Conservation (phyloP, 768 basidiomycete genomes). For the Sporobolomyces pararoseus region DNA sequence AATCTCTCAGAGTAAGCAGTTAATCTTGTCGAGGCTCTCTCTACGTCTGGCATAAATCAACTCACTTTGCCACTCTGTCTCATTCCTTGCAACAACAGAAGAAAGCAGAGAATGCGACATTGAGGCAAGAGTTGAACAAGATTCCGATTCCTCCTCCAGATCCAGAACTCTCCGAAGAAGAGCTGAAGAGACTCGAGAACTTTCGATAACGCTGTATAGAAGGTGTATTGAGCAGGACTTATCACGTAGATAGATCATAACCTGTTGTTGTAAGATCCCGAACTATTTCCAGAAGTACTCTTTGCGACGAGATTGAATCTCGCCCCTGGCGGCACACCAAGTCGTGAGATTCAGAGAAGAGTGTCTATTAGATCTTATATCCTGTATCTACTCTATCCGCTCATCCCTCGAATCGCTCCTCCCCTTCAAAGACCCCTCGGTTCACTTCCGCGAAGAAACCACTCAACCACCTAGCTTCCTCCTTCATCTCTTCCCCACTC, state of each 20-base stretch:
- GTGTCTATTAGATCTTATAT: no score
- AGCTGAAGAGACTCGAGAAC: neutral
- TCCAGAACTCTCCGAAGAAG: neutral
- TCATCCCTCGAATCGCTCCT: neutral
- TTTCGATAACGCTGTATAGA: no score
- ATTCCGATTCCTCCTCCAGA: constrained; percentile 16
- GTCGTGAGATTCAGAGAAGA: no score
- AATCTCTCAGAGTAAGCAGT: constrained; percentile 14
- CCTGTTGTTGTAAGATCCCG: constrained; percentile 5
- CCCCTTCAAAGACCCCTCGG: neutral
- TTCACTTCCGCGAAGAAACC: constrained; percentile 54
- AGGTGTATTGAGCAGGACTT: no score
- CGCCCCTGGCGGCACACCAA: no score
- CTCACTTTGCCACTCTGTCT: neutral
- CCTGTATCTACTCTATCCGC: neutral
- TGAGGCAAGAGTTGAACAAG: neutral
- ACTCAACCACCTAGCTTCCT: constrained; percentile 68
- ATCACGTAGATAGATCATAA: no score
- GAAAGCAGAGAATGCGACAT: neutral
- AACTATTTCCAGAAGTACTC: no score
- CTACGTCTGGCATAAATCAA: no score
- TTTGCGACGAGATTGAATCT: no score
- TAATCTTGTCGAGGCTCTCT: neutral
- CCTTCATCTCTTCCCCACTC: constrained; percentile 69
- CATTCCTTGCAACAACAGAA: no score